phyloP scores from a whole-genome alignment of 495 filamentous ascomycete species.

The Talaromyces borbonicus region DNA sequence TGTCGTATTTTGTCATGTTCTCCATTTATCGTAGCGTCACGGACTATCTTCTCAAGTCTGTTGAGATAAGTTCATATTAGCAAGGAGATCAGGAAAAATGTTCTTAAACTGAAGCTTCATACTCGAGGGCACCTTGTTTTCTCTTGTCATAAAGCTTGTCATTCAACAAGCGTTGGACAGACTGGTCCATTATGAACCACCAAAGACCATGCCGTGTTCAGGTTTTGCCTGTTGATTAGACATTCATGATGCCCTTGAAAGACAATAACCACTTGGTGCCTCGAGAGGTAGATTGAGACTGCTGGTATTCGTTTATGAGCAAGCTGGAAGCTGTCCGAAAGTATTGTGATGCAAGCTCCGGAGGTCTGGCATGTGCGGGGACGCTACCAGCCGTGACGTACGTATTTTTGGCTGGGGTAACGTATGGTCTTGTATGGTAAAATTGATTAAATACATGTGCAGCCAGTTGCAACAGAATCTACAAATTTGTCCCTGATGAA shows the following conservation, averaged over 20 bases:
- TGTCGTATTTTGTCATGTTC: conserved; percentile 70
- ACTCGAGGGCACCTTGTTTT: conserved; percentile 96
- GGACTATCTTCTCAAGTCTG: conserved; percentile 84
- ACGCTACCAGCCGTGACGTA: conserved; percentile 5
- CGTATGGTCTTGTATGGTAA: conserved; percentile 1
- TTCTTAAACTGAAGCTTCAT: no score
- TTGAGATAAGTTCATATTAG: conserved; percentile 2
- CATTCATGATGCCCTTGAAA: not conserved
- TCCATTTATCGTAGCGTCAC: conserved; percentile 66
- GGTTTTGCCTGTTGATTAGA: not conserved
- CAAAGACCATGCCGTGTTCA: not conserved
- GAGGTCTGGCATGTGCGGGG: conserved; percentile 2
- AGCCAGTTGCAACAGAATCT: not conserved
- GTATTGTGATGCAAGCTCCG: not conserved
- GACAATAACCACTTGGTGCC: not conserved
- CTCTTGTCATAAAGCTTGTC: conserved; percentile 98
- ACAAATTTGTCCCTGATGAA: not conserved
- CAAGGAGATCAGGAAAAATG: no score
- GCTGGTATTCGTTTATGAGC: not conserved
- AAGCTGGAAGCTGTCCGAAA: not conserved
- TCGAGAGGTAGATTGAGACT: no score
- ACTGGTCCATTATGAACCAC: conserved; percentile 60
- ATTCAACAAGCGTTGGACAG: conserved; percentile 81
- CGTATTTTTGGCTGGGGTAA: conserved; percentile 1
- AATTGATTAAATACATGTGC: no score